phyloP scores from a whole-genome alignment of 768 basidiomycete genomes.

The Kwoniella botswanensis region DNA sequence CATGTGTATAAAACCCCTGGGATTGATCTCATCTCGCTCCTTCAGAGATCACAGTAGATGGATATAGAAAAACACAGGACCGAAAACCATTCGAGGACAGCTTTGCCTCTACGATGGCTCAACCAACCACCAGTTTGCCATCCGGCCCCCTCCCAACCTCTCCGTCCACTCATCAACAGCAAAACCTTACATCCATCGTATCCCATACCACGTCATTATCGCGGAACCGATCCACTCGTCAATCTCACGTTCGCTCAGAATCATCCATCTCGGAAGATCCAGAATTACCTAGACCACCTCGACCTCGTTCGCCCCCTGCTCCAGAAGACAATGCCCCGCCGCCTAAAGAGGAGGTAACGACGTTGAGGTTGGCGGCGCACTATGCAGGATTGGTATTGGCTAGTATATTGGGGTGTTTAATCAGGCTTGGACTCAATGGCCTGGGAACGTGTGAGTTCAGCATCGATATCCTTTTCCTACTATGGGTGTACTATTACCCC shows the following conservation, averaged over 20 bases:
- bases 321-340: slow-evolving; percentile 34
- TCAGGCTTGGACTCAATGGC: slow-evolving; percentile 76
- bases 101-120: neutral
- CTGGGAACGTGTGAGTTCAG: slow-evolving; percentile 65
- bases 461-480: neutral
- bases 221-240: slow-evolving; percentile 1
- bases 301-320: slow-evolving; percentile 6
- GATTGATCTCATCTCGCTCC: no score
- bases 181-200: neutral
- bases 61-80: no score
- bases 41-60: no score
- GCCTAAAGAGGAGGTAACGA: slow-evolving; percentile 29
- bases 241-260: neutral
- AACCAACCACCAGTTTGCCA: no score
- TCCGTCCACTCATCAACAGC: neutral
- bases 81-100: neutral
- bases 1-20: no score
- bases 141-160: neutral
- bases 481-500: no score
- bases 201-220: neutral
- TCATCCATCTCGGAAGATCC: slow-evolving; percentile 19
- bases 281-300: slow-evolving; percentile 14
- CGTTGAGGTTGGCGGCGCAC: slow-evolving; percentile 38
- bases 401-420: slow-evolving; percentile 83
- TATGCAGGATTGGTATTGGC: slow-evolving; percentile 64